Percentiles rank a stretch among this genome's conserved stretches.
Evolutionary conservation across 805 yeast genomes (phyloP).

Genomic region (Candida michaelii): DNA sequence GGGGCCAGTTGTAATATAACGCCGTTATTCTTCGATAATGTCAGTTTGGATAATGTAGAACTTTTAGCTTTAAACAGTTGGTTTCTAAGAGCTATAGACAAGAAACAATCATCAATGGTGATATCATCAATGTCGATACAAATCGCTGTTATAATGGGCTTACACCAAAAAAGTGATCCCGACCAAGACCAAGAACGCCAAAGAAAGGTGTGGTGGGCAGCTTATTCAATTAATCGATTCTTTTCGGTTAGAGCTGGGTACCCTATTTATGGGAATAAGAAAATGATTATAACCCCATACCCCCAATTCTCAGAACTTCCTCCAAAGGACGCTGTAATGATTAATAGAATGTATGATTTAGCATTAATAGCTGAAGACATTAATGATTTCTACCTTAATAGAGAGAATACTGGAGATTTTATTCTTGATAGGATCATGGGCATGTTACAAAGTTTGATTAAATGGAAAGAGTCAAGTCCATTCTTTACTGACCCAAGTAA

Average conservation of each 20-base stretch:
- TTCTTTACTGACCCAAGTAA: conserved; percentile 2
- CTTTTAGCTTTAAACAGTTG: conserved; percentile 5
- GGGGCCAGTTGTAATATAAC: conserved; percentile 2
- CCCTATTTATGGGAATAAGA: neutral
- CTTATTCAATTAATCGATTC: conserved; percentile 6
- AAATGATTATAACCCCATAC: neutral
- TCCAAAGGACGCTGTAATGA: neutral
- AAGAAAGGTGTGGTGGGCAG: conserved; percentile 7
- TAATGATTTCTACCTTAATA: conserved; percentile 6
- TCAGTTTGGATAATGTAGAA: conserved; percentile 8
- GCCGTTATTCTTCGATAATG: conserved; percentile 1
- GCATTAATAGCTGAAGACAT: conserved; percentile 7
- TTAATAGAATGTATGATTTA: conserved; percentile 3
- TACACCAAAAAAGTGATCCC: neutral
- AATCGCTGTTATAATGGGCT: conserved; percentile 1
- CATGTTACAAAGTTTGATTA: conserved; percentile 4
- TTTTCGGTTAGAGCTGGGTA: conserved; percentile 8
- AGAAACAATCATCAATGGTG: conserved; percentile 2
- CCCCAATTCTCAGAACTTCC: neutral
- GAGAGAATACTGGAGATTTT: neutral
- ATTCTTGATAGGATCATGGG: conserved; percentile 5
- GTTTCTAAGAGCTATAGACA: conserved; percentile 6
- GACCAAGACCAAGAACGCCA: neutral
- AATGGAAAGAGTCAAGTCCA: conserved; percentile 10
- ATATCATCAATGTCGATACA: conserved; percentile 6